phyloP scores from a whole-genome alignment of 1,284 basidiomycete genomes.

The Cutaneotrichosporon sp. region DNA sequence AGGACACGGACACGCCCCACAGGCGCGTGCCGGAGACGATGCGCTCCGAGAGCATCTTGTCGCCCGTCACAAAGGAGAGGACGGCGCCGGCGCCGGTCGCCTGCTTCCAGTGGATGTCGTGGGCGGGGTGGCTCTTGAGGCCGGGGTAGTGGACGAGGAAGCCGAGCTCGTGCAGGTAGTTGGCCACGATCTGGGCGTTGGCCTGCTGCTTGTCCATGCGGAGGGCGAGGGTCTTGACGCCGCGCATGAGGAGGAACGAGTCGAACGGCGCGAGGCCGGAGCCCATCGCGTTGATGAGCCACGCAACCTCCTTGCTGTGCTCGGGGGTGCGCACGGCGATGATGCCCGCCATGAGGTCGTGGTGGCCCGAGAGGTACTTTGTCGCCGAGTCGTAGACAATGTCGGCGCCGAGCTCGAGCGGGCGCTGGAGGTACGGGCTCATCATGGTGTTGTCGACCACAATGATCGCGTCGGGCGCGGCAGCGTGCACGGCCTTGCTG shows the following conservation, averaged over 20 bases:
- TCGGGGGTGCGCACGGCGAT: slow-evolving; percentile 92
- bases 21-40: slow-evolving; percentile 89
- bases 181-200: slow-evolving; percentile 79
- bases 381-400: slow-evolving; percentile 98
- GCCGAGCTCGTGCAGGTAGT: slow-evolving; percentile 81
- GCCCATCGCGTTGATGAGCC: slow-evolving; percentile 95
- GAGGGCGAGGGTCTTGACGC: slow-evolving; percentile 94
- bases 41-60: slow-evolving; percentile 85
- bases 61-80: slow-evolving; percentile 89
- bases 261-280: slow-evolving; percentile 95
- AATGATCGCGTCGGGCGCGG: slow-evolving; percentile 76
- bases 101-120: slow-evolving; percentile 83
- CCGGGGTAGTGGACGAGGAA: slow-evolving; percentile 96
- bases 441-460: slow-evolving; percentile 99
- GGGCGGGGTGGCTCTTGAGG: slow-evolving; percentile 76
- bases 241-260: slow-evolving; percentile 92
- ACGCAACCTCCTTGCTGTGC: slow-evolving; percentile 83
- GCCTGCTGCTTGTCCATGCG: slow-evolving; percentile 95
- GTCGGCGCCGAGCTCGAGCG: slow-evolving; percentile 93
- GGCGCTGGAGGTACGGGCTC: slow-evolving; percentile 97
- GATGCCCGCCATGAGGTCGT: slow-evolving; percentile 98
- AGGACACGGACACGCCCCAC: slow-evolving; percentile 98
- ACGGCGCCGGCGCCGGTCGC: slow-evolving; percentile 92
- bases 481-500: slow-evolving; percentile 75
- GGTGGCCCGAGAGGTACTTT: slow-evolving; percentile 97